Conservation (phyloP, 257 asterid species). For the Galeopsis tetrahit region DNA sequence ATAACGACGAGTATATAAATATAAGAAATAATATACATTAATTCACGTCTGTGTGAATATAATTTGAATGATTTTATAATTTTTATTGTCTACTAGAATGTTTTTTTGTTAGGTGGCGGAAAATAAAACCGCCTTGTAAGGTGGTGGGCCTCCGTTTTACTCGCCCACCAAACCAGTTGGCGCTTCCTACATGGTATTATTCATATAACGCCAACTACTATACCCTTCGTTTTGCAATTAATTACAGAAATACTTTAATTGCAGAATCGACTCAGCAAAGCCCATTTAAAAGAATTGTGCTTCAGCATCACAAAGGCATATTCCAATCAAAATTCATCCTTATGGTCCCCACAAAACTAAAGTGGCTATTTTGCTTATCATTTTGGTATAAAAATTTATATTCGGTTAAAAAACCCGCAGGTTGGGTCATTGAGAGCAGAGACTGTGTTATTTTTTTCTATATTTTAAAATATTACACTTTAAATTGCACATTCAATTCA, state of each 20-base stretch:
- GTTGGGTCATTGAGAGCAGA: too few species aligned
- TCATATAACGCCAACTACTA: neutral
- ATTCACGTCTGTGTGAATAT: neutral
- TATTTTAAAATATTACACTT: too few species aligned
- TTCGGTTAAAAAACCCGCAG: too few species aligned
- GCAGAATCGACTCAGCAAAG: neutral
- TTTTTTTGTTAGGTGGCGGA: conserved; percentile 32
- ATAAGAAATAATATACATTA: too few species aligned
- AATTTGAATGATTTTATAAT: neutral
- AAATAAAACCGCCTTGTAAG: conserved; percentile 37
- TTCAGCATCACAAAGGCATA: neutral
- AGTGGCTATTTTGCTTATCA: conserved; percentile 24
- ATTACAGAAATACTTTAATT: conserved; percentile 19
- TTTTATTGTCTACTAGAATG: neutral
- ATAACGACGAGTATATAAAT: too few species aligned
- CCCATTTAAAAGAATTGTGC: conserved; percentile 8
- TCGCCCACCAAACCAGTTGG: conserved; percentile 30
- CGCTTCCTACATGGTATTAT: conserved; percentile 5
- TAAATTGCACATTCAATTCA: too few species aligned
- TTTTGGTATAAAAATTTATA: neutral
- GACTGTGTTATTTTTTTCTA: too few species aligned
- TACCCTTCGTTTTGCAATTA: conserved; percentile 14
- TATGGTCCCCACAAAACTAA: neutral
- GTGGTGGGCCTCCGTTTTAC: conserved; percentile 39
- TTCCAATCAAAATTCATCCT: neutral